Evolutionary conservation across 2,329 filamentous ascomycete genomes (phyloP).

Genomic region (Colletotrichum lindemuthianum): DNA sequence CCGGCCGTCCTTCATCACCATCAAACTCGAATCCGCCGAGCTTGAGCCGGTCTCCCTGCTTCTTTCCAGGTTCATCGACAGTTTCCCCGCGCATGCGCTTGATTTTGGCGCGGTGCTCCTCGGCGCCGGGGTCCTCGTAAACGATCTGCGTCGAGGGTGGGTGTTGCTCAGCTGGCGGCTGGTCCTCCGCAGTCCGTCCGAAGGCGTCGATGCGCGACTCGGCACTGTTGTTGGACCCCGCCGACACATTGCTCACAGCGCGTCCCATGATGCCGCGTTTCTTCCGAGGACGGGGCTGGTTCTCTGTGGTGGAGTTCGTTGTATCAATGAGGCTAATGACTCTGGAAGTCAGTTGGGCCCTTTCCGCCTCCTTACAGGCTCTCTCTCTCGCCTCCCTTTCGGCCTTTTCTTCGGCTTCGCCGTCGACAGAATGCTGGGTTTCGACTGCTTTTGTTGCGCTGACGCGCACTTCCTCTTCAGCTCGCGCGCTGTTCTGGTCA

Average conservation of each 20-base stretch:
- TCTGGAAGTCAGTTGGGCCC: too few species aligned
- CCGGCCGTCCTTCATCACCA: background rate
- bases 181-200: slow-evolving; percentile 18
- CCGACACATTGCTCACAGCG: slow-evolving; percentile 67
- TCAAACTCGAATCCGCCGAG: slow-evolving; percentile 31
- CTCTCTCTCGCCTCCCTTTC: slow-evolving; percentile 47
- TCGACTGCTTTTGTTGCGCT: slow-evolving; percentile 36
- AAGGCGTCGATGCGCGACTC: slow-evolving; percentile 43
- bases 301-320: slow-evolving; percentile 33
- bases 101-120: slow-evolving; percentile 53
- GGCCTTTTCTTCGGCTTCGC: slow-evolving; percentile 42
- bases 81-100: slow-evolving; percentile 51
- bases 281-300: slow-evolving; percentile 41
- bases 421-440: slow-evolving; percentile 27
- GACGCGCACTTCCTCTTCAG: slow-evolving; percentile 28
- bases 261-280: slow-evolving; percentile 66
- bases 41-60: slow-evolving; percentile 14
- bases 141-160: slow-evolving; percentile 63
- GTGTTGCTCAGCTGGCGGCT: slow-evolving; percentile 23
- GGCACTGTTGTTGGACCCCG: slow-evolving; percentile 57
- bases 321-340: slow-evolving; percentile 16
- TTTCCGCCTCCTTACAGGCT: too few species aligned
- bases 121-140: slow-evolving; percentile 62
- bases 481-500: background rate
- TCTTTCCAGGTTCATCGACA: background rate